Evolutionary conservation across 106 monocot species (phyloP).

Genomic region (Xerophyta viscosa): DNA sequence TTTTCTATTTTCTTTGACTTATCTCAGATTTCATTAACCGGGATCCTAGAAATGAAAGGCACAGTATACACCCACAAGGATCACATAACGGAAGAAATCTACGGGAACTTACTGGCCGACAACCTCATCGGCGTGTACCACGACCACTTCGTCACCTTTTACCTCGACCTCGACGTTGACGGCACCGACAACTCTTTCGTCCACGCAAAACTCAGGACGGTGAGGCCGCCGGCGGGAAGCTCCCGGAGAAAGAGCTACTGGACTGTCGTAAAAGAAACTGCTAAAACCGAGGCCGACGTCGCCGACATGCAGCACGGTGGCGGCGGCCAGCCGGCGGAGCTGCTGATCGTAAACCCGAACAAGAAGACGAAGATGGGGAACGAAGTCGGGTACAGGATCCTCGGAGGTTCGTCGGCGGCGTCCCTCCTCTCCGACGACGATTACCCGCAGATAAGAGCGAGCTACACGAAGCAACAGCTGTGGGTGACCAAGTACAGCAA

Average conservation of each 20-base stretch:
- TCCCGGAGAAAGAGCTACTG: conserved; percentile 59
- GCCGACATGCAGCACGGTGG: conserved; percentile 17
- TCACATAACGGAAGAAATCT: conserved; percentile 22
- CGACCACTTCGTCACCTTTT: conserved; percentile 63
- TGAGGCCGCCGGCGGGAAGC: background rate
- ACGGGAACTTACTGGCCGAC: conserved; percentile 41
- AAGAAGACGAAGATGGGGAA: conserved; percentile 58
- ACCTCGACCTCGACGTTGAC: conserved; percentile 64
- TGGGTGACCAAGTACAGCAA: conserved; percentile 61
- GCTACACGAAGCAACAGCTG: conserved; percentile 51
- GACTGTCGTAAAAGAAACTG: conserved; percentile 43
- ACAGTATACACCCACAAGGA: conserved; percentile 28
- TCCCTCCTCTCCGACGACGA: conserved; percentile 50
- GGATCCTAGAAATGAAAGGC: conserved; percentile 44
- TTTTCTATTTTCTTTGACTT: background rate
- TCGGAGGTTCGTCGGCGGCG: conserved; percentile 6
- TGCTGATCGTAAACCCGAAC: conserved; percentile 40
- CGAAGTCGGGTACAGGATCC: conserved; percentile 40
- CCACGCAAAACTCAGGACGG: conserved; percentile 18
- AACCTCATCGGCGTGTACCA: conserved; percentile 54
- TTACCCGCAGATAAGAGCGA: conserved; percentile 45
- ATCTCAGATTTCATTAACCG: conserved; percentile 41
- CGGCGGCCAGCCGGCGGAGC: conserved; percentile 26
- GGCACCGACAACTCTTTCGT: conserved; percentile 55
- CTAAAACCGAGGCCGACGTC: conserved; percentile 41